Percentiles rank a stretch among this genome's conserved stretches.
These are phyloP conservation scores for Ganoderma resinaceum DNA, from an alignment of 1,284 basidiomycete genomes.

Conservation along the genomic window DNA sequence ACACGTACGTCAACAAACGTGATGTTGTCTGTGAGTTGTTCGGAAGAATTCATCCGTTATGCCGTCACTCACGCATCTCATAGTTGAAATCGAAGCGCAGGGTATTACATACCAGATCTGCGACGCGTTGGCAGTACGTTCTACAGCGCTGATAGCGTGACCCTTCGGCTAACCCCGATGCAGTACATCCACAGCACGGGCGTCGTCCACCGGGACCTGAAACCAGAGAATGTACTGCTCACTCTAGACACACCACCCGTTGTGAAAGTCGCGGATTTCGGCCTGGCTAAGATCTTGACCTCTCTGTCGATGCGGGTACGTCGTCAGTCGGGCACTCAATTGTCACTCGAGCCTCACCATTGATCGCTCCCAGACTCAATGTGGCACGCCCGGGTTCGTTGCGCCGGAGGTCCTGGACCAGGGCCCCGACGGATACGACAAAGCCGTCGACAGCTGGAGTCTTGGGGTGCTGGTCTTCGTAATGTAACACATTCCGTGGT, in stretches of 20 bases:
- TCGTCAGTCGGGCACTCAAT: background rate
- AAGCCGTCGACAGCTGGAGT: conserved; percentile 92
- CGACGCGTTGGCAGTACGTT: conserved; percentile 56
- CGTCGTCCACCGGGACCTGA: conserved; percentile 62
- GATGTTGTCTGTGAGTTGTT: conserved; percentile 23
- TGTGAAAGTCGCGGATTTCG: conserved; percentile 89
- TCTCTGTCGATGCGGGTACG: conserved; percentile 67
- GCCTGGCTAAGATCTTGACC: conserved; percentile 86
- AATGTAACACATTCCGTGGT: conserved; percentile 59
- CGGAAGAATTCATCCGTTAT: background rate
- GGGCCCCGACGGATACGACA: conserved; percentile 74
- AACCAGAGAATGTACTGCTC: conserved; percentile 70
- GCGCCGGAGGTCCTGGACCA: conserved; percentile 85
- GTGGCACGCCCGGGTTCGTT: conserved; percentile 84
- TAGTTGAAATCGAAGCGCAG: conserved; percentile 39
- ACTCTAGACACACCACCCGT: conserved; percentile 65
- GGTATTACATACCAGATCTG: conserved; percentile 77
- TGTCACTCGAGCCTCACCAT: too few relatives aligned
- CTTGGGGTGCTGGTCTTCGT: conserved; percentile 90
- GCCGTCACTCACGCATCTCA: background rate
- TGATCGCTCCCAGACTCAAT: conserved; percentile 69
- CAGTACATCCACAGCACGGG: conserved; percentile 73
- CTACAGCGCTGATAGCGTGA: too few relatives aligned
- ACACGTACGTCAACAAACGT: conserved; percentile 75
- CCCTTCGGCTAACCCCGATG: background rate